Evolutionary conservation across 2,329 filamentous ascomycete species (phyloP), one percentile per base, ranked within the genome.

Genomic region (Venturia nashicola): DNA sequence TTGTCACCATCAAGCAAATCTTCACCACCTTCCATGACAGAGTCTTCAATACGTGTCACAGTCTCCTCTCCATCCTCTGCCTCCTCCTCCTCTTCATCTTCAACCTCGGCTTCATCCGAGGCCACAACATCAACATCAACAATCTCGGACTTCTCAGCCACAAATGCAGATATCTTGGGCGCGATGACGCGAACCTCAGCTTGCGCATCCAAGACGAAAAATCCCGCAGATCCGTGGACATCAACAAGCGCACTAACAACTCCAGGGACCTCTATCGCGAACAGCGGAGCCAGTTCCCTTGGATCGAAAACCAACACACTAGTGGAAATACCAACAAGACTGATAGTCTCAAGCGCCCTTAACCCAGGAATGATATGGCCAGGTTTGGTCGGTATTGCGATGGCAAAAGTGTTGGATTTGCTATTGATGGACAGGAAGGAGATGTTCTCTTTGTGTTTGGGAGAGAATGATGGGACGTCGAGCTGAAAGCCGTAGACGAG

Each of bases 161-260:
- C n/a, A 32, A 39, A 46, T 27, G 55, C 46, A 20, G 65, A 48
- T 18, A 68, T 68, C 42, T 69, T 72, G 12, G 74, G 72, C 9
- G 67, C 72, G 12, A 81, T 69, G 6, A 74, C 70, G 36, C 85
- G 86, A 46, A 96, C 79, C 69, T 89, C 87, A 16, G 90, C 90
- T 0, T 84, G 80, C n/a, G 87, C 82, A 72, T 96, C 91, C 6
- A 96, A 75, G 11, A 87, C 77, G 46, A 94, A 77, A 72, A 90
- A 96, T 5, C 91, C 90, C 57, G 84, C 85, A 1, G 85, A 83
- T 23, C 80, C 80, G 14, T 82, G 78, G 23, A 84, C 81, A 3
- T 89, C 81, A 2, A 90, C 77, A 1, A 96, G 75, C 14, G 87
- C 85, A 27, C 88, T 83, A 12, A 91, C 83, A 27, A 84, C 76